A percentile compares a stretch with the other conserved stretches of the same genome.
These are phyloP conservation scores for Curvularia verruculosa DNA, from an alignment of 2,329 filamentous ascomycete genomes.

Conservation along the genomic window DNA sequence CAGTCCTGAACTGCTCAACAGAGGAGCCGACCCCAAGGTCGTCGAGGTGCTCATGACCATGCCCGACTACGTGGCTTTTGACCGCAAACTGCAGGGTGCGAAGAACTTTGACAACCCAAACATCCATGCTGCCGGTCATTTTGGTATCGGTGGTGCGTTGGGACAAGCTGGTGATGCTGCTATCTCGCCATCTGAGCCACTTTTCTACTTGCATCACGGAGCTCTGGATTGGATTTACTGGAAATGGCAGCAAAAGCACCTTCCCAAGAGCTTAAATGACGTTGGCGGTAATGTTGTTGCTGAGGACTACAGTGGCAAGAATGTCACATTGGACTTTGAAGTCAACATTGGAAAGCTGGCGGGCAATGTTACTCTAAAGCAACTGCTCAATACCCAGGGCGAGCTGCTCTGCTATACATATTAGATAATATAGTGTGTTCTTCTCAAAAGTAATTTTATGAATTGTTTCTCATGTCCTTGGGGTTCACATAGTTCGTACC, in stretches of 20 bases:
- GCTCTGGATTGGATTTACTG: conserved; percentile 48
- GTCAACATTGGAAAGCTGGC: conserved; percentile 41
- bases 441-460: not conserved
- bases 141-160: conserved; percentile 44
- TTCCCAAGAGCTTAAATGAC: conserved; percentile 38
- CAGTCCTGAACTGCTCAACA: conserved; percentile 31
- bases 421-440: not conserved
- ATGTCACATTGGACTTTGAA: conserved; percentile 45
- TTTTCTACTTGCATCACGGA: conserved; percentile 50
- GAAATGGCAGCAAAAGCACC: conserved; percentile 37
- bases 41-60: conserved; percentile 33
- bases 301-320: conserved; percentile 28
- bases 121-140: conserved; percentile 47
- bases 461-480: not conserved
- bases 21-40: conserved; percentile 25
- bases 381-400: conserved; percentile 37
- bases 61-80: conserved; percentile 38
- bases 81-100: conserved; percentile 33
- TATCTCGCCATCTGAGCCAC: conserved; percentile 44
- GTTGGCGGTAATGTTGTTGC: conserved; percentile 46
- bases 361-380: conserved; percentile 31
- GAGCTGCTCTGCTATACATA: conserved; percentile 33
- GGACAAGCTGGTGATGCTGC: conserved; percentile 43
- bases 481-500: not conserved
- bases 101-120: conserved; percentile 36